Evolutionary conservation across 106 monocot genomes (phyloP).

Genomic region (Amphibolis antarctica): DNA sequence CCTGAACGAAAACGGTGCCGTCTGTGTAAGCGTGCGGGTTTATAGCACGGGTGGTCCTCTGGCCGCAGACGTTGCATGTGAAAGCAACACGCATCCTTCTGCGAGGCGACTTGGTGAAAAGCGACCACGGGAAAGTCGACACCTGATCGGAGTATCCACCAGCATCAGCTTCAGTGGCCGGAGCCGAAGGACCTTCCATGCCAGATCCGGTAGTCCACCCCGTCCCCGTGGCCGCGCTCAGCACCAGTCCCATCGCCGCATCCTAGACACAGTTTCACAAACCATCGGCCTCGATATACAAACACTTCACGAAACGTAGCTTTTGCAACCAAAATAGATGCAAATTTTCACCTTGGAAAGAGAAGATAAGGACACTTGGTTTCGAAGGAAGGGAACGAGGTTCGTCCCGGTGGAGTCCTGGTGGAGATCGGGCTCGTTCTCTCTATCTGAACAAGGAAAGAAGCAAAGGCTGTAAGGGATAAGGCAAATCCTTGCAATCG

Average conservation of each 20-base stretch:
- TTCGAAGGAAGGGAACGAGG: conserved; percentile 25
- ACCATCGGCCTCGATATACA: neutral
- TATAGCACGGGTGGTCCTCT: conserved; percentile 93
- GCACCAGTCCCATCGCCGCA: conserved; percentile 81
- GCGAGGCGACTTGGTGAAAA: conserved; percentile 95
- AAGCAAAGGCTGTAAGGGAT: neutral
- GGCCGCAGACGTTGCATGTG: conserved; percentile 97
- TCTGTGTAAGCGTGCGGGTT: conserved; percentile 98
- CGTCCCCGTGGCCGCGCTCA: conserved; percentile 69
- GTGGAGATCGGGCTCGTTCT: conserved; percentile 38
- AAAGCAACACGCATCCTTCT: conserved; percentile 92
- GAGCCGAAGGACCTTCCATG: conserved; percentile 54
- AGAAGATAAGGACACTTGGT: conserved; percentile 25
- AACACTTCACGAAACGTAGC: neutral
- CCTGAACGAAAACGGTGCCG: conserved; percentile 98
- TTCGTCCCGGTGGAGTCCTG: conserved; percentile 12
- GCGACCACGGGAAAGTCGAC: conserved; percentile 91
- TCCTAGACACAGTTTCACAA: conserved; percentile 23
- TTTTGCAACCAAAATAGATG: neutral
- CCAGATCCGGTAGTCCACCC: conserved; percentile 98
- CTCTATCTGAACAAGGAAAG: conserved; percentile 17
- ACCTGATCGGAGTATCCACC: conserved; percentile 13
- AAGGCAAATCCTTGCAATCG: neutral
- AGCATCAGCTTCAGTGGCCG: conserved; percentile 17
- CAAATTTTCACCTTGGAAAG: conserved; percentile 14